Conservation (phyloP, 495 filamentous ascomycete genomes). For the Elaphomyces granulatus region DNA sequence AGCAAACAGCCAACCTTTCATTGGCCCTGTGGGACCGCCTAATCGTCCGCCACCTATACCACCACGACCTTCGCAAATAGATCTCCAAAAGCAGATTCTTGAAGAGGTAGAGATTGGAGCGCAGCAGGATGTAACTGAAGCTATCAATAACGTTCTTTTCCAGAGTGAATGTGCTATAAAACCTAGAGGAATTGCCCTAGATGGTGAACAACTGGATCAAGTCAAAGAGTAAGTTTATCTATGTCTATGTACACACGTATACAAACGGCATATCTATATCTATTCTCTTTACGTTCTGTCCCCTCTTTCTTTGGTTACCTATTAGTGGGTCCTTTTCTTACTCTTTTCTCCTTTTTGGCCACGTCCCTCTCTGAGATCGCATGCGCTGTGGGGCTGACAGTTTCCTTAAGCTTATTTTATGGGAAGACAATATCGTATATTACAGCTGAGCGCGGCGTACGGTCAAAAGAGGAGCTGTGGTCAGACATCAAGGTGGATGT, state of each 20-base stretch:
- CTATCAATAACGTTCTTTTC: conserved; percentile 81
- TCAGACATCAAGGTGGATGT: conserved; percentile 51
- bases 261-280: too few relatives aligned
- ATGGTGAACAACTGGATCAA: conserved; percentile 64
- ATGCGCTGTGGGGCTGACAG: too few relatives aligned
- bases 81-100: conserved; percentile 25
- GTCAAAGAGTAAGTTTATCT: conserved; percentile 48
- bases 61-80: conserved; percentile 27
- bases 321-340: too few relatives aligned
- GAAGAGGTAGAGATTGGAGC: conserved; percentile 48
- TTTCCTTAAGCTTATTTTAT: conserved; percentile 38
- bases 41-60: conserved; percentile 32
- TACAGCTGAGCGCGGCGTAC: conserved; percentile 25
- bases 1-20: conserved; percentile 5
- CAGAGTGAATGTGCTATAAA: conserved; percentile 80
- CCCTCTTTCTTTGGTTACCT: too few relatives aligned
- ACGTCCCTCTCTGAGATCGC: too few relatives aligned
- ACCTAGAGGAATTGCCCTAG: conserved; percentile 40
- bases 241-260: too few relatives aligned
- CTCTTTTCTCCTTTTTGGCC: too few relatives aligned
- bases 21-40: conserved; percentile 8
- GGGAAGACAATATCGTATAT: conserved; percentile 41
- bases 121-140: conserved; percentile 89
- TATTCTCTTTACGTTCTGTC: too few relatives aligned
- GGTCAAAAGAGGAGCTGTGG: conserved; percentile 43